phyloP scores from a whole-genome alignment of 164 flowering plant genomes.

The Stephania yunnanensis region DNA sequence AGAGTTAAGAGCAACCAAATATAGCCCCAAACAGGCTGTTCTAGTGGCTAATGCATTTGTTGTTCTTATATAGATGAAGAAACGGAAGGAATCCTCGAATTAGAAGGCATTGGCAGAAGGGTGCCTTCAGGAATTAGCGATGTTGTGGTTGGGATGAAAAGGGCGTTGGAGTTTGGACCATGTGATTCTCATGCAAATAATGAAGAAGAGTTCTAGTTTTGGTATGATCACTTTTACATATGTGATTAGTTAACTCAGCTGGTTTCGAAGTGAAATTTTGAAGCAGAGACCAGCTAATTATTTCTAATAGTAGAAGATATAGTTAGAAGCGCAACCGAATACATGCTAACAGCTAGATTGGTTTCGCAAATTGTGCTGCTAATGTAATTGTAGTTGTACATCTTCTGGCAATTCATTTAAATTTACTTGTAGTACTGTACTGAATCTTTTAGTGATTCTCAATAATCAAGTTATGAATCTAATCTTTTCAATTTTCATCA shows the following conservation, averaged over 20 bases:
- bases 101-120: not conserved
- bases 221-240: not conserved
- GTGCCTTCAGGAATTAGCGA: conserved; percentile 15
- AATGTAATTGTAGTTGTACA: not conserved
- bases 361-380: not conserved
- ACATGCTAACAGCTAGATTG: not conserved
- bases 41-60: not conserved
- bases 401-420: not conserved
- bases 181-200: conserved; percentile 1
- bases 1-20: not conserved
- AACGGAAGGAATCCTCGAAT: conserved; percentile 11
- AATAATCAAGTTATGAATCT: too few species aligned
- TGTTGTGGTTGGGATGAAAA: conserved; percentile 40
- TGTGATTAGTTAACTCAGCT: not conserved
- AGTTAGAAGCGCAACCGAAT: not conserved
- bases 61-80: conserved; percentile 39
- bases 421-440: not conserved
- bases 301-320: not conserved
- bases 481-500: too few species aligned
- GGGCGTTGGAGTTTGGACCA: conserved; percentile 27
- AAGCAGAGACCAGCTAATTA: not conserved
- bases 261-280: not conserved
- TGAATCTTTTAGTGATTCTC: too few species aligned
- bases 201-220: not conserved
- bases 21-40: not conserved